Evolutionary conservation across 108 stramenopile genomes (phyloP), one percentile per base, ranked within the genome.

Genomic region (Cyclotella baltica): DNA sequence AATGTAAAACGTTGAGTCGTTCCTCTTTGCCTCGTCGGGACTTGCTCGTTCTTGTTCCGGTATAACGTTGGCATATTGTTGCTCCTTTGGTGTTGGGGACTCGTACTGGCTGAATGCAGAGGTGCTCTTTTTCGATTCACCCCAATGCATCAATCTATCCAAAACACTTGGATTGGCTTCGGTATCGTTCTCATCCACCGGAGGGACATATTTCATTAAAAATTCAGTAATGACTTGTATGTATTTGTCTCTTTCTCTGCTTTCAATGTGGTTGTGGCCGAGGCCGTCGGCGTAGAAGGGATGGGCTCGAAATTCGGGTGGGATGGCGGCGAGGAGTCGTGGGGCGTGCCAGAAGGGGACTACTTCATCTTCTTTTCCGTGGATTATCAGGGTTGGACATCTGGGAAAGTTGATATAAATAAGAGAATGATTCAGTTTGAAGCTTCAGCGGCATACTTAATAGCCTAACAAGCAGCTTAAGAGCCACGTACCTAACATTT

Each of bases 291-390:
- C 88, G 83, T 86, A 93, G 67, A 87, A 89, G 18, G 92, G 92
- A 59, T 77, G 86, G 31, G 87, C 85, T 31, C 88, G 52, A 62
- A 65, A 87, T 20, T 88, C 81, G 0, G 68, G 68, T 16, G 88
- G 88, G 9, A 89, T 75, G 0, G 85, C 83, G 23, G 86, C 61
- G 16, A 91, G 86, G 13, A 93, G 80, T 15, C 85, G 85, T 23
- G 77, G 84, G 9, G 88, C 92, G 59, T 93, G 92, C 86, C 89
- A 86, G 57, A 91, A 91, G 33, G 94, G 93, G n/a, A 96, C 89
- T 8, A 93, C 81, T 57, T 83, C 88, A 56, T 93, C 94, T 25
- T 81, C 62, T 43, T 86, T 87, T 6, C 94, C 92, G 43, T 91
- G 90, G 25, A 91, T 90, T n/a, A 90, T 86, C 55, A 88, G 83